Evolutionary conservation across 345 rosid genomes (phyloP).

Genomic region (Raphanus sativus): DNA sequence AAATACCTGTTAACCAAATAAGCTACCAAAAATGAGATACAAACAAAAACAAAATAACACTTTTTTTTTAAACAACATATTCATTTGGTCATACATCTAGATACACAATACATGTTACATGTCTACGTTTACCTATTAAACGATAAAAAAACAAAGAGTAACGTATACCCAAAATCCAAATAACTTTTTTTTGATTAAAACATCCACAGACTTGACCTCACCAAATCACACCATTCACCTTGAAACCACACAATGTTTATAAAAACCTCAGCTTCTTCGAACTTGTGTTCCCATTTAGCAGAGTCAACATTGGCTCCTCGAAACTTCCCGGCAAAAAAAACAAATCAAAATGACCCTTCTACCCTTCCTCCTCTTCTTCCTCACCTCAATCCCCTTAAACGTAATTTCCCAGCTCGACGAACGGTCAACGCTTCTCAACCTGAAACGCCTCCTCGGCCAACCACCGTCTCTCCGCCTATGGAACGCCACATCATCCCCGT

Average conservation of each 20-base stretch:
- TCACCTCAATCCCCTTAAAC: constrained; percentile 39
- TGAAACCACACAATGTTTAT: not conserved
- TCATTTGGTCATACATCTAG: not conserved
- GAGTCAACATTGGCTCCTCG: constrained; percentile 14
- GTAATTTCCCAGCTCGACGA: constrained; percentile 58
- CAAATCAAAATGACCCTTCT: constrained; percentile 27
- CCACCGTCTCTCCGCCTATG: constrained; percentile 61
- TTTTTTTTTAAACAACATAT: no score
- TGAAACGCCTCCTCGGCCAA: constrained; percentile 56
- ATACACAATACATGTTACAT: no score
- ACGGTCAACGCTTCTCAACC: constrained; percentile 49
- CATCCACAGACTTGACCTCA: not conserved
- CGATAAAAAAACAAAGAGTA: not conserved
- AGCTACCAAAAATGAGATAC: not conserved
- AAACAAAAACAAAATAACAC: no score
- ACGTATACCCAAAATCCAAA: not conserved
- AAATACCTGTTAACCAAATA: not conserved
- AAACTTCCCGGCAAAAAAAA: constrained; percentile 31
- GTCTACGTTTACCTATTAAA: no score
- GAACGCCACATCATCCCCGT: constrained; percentile 61
- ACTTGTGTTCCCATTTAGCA: not conserved
- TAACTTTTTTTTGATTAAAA: no score
- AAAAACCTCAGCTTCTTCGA: constrained; percentile 1
- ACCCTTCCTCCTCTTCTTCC: constrained; percentile 28
- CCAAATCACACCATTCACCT: not conserved